Evolutionary conservation across 164 flowering plant genomes (phyloP), one percentile per base, ranked within the genome.

Genomic region (Vitis rupestris): DNA sequence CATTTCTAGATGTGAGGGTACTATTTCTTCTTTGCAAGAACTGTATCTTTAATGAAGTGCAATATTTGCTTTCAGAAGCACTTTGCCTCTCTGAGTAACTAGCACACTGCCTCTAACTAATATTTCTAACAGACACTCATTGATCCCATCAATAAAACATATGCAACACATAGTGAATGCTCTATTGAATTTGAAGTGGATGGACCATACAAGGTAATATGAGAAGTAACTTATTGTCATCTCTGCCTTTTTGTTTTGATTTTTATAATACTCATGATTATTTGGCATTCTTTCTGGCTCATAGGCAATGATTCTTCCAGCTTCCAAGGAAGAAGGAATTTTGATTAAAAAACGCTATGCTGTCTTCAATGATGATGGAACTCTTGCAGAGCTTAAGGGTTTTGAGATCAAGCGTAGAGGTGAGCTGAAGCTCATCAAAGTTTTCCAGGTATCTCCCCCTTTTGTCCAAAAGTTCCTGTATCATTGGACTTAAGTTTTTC

Each of bases 181-280:
- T 96, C 99, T 56, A 96, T 96, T 80, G 98, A 93, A 72, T 96
- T 96, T 85, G 99, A 96, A 86, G 99, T 96, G 76, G 99, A 96
- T 85, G 99, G 99, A 61, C 99, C 99, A 61, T 96, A 96, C 82
- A 96, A 96, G 97, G 99, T 95, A 64, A 27, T 37, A 19, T 52
- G 23, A 9, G 50, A 49, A 17, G 10, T 47, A 15, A 37, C 59
- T 49, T 27, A 47, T 10, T 51, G 23, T 61, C 55, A 10, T 55
- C 67, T 23, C 44, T 61, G 50, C 7, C 17, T 15, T 61, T 59
- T 61, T 69, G 14, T 19, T 68, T 74, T 69, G 17, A 17, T 71
- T 47, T 60, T 61, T 51, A 9, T 61, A 55, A 12, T 57, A 19
- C 10, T 62, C 64, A 58, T 14, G 51, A 12, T 66, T 49, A 30